Evolutionary conservation across 1,284 basidiomycete genomes (phyloP).

Genomic region (Moesziomyces parantarcticus): DNA sequence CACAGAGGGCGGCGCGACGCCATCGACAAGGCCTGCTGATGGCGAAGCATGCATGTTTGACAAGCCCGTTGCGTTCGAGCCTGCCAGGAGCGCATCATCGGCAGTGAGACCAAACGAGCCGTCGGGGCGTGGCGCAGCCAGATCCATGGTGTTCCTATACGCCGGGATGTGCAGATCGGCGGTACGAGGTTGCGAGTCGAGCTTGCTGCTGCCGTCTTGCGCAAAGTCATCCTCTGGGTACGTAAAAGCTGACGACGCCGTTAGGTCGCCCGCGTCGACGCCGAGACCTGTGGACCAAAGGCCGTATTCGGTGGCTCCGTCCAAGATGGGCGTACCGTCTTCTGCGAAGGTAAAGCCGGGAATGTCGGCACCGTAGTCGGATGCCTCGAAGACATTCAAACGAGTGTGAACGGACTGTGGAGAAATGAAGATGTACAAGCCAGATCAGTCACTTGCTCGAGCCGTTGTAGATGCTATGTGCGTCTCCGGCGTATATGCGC

Average conservation of each 20-base stretch:
- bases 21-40: constrained; percentile 7
- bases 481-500: no score
- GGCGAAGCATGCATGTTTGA: constrained; percentile 14
- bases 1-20: constrained; percentile 24
- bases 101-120: constrained; percentile 16
- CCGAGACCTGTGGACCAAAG: constrained; percentile 31
- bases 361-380: constrained; percentile 26
- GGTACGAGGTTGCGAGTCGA: constrained; percentile 32
- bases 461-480: no score
- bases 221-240: constrained; percentile 24
- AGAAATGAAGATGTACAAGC: constrained; percentile 1
- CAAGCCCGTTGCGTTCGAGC: constrained; percentile 4
- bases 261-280: constrained; percentile 18
- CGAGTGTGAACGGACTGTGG: constrained; percentile 60
- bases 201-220: constrained; percentile 14
- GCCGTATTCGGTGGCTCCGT: constrained; percentile 23
- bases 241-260: constrained; percentile 19
- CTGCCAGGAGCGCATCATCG: constrained; percentile 14
- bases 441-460: neutral
- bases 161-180: constrained; percentile 13
- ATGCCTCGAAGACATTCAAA: constrained; percentile 59
- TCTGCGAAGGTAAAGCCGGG: constrained; percentile 33
- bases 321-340: constrained; percentile 32
- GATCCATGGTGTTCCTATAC: constrained; percentile 19
- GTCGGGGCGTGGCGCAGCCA: constrained; percentile 10